Evolutionary conservation across 305 asterid genomes (phyloP).

Genomic region (Solanum hybrid): DNA sequence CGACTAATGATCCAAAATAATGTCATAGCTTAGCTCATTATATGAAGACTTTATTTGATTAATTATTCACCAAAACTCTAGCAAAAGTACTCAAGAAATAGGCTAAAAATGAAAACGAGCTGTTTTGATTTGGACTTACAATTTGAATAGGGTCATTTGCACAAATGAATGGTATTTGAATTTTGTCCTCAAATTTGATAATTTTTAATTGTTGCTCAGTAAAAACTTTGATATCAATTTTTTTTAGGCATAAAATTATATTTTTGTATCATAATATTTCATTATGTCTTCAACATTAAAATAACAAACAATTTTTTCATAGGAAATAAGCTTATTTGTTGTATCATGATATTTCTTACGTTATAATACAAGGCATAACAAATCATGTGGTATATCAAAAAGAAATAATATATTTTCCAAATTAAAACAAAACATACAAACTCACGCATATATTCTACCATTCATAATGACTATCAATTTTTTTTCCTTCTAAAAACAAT

Average conservation of each 20-base stretch:
- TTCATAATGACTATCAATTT: background rate
- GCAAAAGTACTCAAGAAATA: background rate
- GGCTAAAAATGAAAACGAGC: background rate
- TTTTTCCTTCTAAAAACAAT: background rate
- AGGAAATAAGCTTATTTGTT: too few relatives aligned
- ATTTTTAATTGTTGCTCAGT: background rate
- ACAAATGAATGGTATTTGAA: background rate
- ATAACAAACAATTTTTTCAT: too few relatives aligned
- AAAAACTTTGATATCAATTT: too few relatives aligned
- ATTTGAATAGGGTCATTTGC: background rate
- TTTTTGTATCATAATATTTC: too few relatives aligned
- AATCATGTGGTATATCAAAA: too few relatives aligned
- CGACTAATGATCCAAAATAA: background rate
- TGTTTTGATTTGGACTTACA: background rate
- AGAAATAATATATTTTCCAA: too few relatives aligned
- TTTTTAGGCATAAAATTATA: background rate
- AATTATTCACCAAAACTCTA: background rate
- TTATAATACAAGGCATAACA: background rate
- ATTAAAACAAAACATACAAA: too few relatives aligned
- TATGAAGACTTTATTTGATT: background rate
- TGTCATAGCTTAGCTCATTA: background rate
- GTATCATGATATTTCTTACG: too few relatives aligned
- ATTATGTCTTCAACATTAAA: background rate
- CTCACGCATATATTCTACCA: background rate
- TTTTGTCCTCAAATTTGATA: background rate